A percentile compares a stretch with the other conserved stretches of the same genome.
These are phyloP conservation scores for Cyberlindnera bimundalis DNA, from an alignment of 805 yeast genomes.

Conservation along the genomic window DNA sequence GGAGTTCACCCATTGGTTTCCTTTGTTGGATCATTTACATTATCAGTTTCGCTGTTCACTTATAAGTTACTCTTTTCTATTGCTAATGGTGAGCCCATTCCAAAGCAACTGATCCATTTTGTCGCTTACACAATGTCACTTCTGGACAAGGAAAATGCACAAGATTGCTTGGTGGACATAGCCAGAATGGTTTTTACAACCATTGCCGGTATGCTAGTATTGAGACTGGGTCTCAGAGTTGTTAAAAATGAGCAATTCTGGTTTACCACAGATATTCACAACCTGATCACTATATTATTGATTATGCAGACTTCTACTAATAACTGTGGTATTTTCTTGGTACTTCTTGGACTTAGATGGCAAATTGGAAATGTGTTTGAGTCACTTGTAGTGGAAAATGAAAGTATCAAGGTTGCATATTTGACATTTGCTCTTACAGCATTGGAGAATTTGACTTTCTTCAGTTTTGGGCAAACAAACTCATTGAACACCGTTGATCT, in stretches of 20 bases:
- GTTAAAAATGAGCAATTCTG: conserved; percentile 12
- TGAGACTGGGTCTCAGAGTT: conserved; percentile 29
- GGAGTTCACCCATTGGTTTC: conserved; percentile 32
- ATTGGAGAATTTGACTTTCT: conserved; percentile 75
- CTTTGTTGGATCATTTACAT: conserved; percentile 44
- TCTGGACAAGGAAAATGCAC: conserved; percentile 30
- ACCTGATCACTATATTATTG: conserved; percentile 38
- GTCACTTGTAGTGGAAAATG: not conserved
- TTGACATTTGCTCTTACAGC: conserved; percentile 34
- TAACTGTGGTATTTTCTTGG: conserved; percentile 46
- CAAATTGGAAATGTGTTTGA: conserved; percentile 11
- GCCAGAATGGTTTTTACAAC: conserved; percentile 35
- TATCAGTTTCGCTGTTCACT: conserved; percentile 42
- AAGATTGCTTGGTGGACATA: conserved; percentile 31
- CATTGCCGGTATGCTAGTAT: conserved; percentile 30
- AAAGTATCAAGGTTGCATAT: conserved; percentile 7
- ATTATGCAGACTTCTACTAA: conserved; percentile 48
- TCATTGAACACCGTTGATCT: conserved; percentile 88
- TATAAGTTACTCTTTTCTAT: conserved; percentile 55
- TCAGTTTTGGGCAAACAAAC: conserved; percentile 87
- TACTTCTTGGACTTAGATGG: conserved; percentile 32
- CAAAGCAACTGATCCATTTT: conserved; percentile 31
- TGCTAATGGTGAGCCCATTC: conserved; percentile 53
- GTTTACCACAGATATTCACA: conserved; percentile 35
- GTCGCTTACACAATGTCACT: conserved; percentile 30